Base-by-base conservation (phyloP, 768 basidiomycete species). In the Suillus discolor region DNA sequence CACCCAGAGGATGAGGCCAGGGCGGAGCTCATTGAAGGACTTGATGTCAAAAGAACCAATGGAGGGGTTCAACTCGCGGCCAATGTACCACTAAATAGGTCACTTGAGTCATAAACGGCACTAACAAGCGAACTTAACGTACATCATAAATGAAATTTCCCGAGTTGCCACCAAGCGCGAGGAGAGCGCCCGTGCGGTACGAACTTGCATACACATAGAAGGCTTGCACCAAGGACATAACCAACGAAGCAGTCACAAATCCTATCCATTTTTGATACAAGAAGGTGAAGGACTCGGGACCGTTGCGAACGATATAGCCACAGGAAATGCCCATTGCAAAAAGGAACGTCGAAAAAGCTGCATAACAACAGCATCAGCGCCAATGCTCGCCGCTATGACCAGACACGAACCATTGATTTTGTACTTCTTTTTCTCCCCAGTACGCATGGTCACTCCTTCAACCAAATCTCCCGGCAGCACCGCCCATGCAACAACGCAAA, bases 251-350 rank as follows among this genome's bases (percentile, higher is more conserved):
- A 16, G 96, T 94, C 44, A 91, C 77, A 66, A 99, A 87, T 54
- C 95, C 95, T 55, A 96, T 78, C 90, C 92, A 99, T 79, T 93
- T 92, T 68, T 97, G 87, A 78, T 97, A 95, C 67, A 97, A 74
- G 79, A 94, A 94, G 0, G 95, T 94, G 80, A 97, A 92, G 0
- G 91, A 84, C 65, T 87, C 80, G 36, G 90, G 88, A 1, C 97
- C 97, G 67, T 83, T 86, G 64, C 88, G 88, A 65, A 86, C 79
- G 73, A 97, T 87, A 62, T 84, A 78, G 16, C 93, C 95, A 13
- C 79, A 77, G 2, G 87, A 82, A 64, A 94, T 74, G 61, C 94
- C 95, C 67, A 97, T 74, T 4, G 94, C 83, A 44, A 97, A 83
- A 44, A 98, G 83, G 72, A 94, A 86, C 0, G 97, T 98, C 0